phyloP scores from a whole-genome alignment of 306 rosid species.

The Hylodesmum podocarpum region DNA sequence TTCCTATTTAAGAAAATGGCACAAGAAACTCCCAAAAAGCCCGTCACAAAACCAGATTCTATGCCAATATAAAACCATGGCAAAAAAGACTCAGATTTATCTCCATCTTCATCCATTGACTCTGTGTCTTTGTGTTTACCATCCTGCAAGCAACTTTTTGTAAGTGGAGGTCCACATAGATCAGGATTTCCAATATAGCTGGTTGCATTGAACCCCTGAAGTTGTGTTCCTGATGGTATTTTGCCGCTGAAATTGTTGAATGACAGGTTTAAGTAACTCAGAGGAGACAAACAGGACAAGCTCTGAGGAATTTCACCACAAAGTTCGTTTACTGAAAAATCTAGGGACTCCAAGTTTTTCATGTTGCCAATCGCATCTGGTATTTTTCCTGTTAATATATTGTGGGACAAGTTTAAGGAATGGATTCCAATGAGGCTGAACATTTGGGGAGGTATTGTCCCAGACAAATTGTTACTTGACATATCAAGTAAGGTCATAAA shows the following conservation, averaged over 20 bases:
- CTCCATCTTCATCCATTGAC: background rate
- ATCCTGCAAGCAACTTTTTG: background rate
- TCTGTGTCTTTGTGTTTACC: background rate
- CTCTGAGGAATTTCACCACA: conserved; percentile 20
- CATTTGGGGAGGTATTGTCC: background rate
- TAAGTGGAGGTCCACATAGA: background rate
- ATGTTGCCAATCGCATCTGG: background rate
- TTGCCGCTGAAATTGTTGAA: conserved; percentile 28
- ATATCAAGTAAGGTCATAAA: background rate
- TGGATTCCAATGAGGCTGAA: background rate
- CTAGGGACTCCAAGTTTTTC: background rate
- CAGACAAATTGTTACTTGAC: background rate
- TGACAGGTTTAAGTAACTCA: conserved; percentile 32
- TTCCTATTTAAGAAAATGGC: background rate
- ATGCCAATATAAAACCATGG: conserved; percentile 10
- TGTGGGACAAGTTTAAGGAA: background rate
- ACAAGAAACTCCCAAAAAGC: conserved; percentile 15
- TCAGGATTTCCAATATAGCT: conserved; percentile 22
- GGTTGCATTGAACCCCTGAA: background rate
- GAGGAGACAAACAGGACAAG: conserved; percentile 14
- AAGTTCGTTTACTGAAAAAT: background rate
- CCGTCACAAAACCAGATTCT: background rate
- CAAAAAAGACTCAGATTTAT: background rate
- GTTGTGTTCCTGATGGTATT: conserved; percentile 31
- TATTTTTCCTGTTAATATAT: background rate